Conservation (phyloP, 176 grass and related monocot genomes). For the Juncus effusus region DNA sequence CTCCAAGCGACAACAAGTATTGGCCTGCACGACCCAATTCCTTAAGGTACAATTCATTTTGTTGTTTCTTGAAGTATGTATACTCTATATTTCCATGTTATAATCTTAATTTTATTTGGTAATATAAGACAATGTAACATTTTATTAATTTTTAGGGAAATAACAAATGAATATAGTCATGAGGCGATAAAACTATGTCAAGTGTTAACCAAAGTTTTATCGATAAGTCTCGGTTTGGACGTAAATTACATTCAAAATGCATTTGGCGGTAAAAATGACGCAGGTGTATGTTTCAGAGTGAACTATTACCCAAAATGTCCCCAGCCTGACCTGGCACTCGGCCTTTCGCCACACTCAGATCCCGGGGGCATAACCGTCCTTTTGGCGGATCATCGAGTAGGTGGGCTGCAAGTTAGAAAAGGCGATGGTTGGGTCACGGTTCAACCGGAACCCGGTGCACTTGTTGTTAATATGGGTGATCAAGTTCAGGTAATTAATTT, state of each 20-base stretch:
- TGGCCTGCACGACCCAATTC: slow-evolving; percentile 48
- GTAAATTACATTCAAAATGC: slow-evolving; percentile 40
- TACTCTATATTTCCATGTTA: background rate
- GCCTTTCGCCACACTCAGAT: slow-evolving; percentile 88
- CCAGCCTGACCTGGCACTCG: slow-evolving; percentile 85
- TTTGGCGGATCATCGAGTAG: slow-evolving; percentile 68
- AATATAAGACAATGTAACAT: background rate
- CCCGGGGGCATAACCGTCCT: slow-evolving; percentile 65
- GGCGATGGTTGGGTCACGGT: slow-evolving; percentile 73
- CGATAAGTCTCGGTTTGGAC: slow-evolving; percentile 64
- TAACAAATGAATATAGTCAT: slow-evolving; percentile 57
- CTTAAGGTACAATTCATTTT: slow-evolving; percentile 44
- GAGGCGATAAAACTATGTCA: slow-evolving; percentile 52
- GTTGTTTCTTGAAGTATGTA: background rate
- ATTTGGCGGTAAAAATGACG: slow-evolving; percentile 45
- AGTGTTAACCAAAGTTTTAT: slow-evolving; percentile 56
- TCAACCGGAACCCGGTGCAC: slow-evolving; percentile 47
- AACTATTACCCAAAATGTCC: slow-evolving; percentile 97
- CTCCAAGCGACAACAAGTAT: slow-evolving; percentile 40
- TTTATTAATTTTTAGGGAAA: slow-evolving; percentile 27
- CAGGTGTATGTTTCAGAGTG: slow-evolving; percentile 50
- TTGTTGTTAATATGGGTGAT: slow-evolving; percentile 88
- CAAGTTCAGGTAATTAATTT: slow-evolving; percentile 53
- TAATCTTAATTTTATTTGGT: slow-evolving; percentile 16
- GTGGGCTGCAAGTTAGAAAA: slow-evolving; percentile 63